These are phyloP conservation scores for Pugionium cornutum DNA, from an alignment of 345 rosid genomes.

Conservation along the genomic window DNA sequence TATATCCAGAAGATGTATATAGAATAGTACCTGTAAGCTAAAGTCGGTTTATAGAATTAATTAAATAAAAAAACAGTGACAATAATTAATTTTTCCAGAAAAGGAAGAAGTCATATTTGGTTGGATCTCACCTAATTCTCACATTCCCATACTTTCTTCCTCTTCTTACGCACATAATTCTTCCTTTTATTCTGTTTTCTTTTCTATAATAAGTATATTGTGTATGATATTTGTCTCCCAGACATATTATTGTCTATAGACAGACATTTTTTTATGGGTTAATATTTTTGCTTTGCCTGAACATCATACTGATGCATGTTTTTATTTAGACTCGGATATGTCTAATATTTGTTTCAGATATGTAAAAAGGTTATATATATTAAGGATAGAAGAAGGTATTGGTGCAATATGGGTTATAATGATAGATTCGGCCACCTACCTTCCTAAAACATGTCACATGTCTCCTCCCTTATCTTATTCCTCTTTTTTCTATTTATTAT, in stretches of 20 bases:
- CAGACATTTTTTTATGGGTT: not conserved
- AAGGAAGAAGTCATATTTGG: constrained; percentile 42
- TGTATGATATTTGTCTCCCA: too few species aligned
- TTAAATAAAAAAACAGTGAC: constrained; percentile 19
- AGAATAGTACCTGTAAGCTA: constrained; percentile 10
- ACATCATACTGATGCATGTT: constrained; percentile 3
- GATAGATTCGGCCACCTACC: constrained; percentile 44
- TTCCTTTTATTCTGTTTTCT: constrained; percentile 13
- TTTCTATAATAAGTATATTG: not conserved
- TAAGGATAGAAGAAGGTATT: constrained; percentile 20
- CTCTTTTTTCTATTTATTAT: constrained; percentile 9
- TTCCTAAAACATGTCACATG: constrained; percentile 44
- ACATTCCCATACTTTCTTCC: constrained; percentile 42
- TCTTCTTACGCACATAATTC: constrained; percentile 43
- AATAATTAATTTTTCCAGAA: constrained; percentile 19
- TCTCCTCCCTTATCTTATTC: constrained; percentile 35
- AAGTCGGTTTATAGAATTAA: not conserved
- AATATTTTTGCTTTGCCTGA: constrained; percentile 18
- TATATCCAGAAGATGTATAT: constrained; percentile 31
- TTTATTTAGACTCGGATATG: not conserved
- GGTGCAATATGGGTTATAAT: constrained; percentile 36
- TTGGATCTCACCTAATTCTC: constrained; percentile 46
- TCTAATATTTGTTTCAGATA: constrained; percentile 13
- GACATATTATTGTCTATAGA: not conserved
- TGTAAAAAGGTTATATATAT: not conserved